These are phyloP conservation scores for Colletotrichum sansevieriae DNA, from an alignment of 2,329 filamentous ascomycete genomes.

Conservation along the genomic window DNA sequence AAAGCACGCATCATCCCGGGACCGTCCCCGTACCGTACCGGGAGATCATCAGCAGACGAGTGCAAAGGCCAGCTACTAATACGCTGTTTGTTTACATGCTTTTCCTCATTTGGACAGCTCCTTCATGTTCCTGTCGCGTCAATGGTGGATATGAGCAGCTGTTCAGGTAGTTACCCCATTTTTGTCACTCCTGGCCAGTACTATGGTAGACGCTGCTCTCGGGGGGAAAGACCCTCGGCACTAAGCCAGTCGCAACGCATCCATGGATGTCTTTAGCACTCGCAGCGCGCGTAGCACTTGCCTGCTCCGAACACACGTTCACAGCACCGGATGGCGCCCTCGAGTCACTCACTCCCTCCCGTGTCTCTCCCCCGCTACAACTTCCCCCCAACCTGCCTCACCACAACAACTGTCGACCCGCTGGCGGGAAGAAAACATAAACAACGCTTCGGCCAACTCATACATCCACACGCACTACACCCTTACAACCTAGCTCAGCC, in stretches of 20 bases:
- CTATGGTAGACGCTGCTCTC: conserved; percentile 24
- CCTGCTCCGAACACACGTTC: not conserved
- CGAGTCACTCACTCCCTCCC: conserved; percentile 40
- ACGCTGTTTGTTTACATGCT: conserved; percentile 38
- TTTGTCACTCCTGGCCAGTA: conserved; percentile 23
- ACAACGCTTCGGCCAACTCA: conserved; percentile 47
- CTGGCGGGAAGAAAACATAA: conserved; percentile 50
- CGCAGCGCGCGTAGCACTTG: not conserved
- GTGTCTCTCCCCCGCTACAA: conserved; percentile 19
- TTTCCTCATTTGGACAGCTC: conserved; percentile 35
- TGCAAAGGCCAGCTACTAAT: conserved; percentile 24
- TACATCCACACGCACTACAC: conserved; percentile 28
- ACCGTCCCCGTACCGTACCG: not conserved
- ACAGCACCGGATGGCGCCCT: conserved; percentile 1
- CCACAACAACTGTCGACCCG: conserved; percentile 32
- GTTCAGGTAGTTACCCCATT: not conserved
- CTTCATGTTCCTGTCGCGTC: conserved; percentile 13
- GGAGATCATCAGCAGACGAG: conserved; percentile 31
- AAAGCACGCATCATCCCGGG: conserved; percentile 24
- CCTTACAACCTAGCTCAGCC: conserved; percentile 35
- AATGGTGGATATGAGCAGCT: conserved; percentile 11
- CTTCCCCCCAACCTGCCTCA: not conserved
- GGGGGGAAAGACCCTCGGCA: not conserved
- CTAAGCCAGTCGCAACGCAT: conserved; percentile 29
- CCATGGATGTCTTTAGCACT: not conserved